These are phyloP conservation scores for Triangularia setosa DNA, from an alignment of 2,329 filamentous ascomycete species.

Conservation along the genomic window DNA sequence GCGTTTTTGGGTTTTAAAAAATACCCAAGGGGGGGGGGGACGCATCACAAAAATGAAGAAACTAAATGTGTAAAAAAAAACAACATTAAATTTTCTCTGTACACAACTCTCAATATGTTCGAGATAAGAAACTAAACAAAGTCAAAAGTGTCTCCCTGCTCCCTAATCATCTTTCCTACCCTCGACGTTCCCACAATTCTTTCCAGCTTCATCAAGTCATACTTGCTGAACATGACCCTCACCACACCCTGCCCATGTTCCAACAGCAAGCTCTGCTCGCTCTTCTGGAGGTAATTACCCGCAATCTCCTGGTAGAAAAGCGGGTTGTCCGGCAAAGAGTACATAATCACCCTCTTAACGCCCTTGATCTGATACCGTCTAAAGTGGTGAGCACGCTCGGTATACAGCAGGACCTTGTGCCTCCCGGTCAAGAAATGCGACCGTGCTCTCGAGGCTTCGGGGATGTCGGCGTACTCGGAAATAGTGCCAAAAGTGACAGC, in stretches of 20 bases:
- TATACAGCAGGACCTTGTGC: conserved; percentile 82
- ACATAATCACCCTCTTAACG: conserved; percentile 81
- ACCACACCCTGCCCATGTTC: conserved; percentile 58
- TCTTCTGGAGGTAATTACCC: conserved; percentile 61
- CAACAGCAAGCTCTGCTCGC: conserved; percentile 51
- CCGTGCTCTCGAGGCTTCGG: conserved; percentile 76
- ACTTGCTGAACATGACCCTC: conserved; percentile 73
- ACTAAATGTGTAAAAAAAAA: neutral
- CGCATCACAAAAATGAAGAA: neutral
- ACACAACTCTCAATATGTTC: neutral
- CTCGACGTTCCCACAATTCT: conserved; percentile 78
- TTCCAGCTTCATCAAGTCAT: conserved; percentile 86
- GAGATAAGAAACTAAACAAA: conserved; percentile 62
- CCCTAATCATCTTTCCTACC: conserved; percentile 77
- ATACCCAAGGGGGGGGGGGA: neutral
- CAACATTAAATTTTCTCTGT: conserved; percentile 1
- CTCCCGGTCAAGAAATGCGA: conserved; percentile 83
- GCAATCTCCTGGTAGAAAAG: conserved; percentile 75
- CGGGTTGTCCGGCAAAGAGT: conserved; percentile 85
- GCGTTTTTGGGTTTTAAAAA: conserved; percentile 10
- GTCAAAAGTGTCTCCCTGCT: conserved; percentile 88
- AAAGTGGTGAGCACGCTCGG: conserved; percentile 95
- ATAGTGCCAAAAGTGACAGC: conserved; percentile 71
- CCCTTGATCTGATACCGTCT: conserved; percentile 75
- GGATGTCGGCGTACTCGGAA: conserved; percentile 78